These are phyloP conservation scores for Malassezia caprae DNA, from an alignment of 1,284 basidiomycete genomes.

Conservation along the genomic window DNA sequence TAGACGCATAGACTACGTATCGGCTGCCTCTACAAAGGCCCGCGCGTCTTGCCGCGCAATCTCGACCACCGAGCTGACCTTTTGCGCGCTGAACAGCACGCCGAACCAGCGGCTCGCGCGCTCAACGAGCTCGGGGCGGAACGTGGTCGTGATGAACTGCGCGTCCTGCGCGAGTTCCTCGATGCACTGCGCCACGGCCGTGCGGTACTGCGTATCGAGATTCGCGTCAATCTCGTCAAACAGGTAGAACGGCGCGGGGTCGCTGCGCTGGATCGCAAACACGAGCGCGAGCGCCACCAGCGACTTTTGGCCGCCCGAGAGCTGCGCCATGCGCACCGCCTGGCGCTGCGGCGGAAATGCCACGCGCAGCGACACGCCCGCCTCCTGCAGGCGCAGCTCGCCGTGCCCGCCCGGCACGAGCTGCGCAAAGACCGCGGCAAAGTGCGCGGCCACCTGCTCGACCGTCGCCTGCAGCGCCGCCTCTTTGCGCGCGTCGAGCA, in stretches of 20 bases:
- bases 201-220: slow-evolving; percentile 91
- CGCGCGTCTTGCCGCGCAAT: slow-evolving; percentile 75
- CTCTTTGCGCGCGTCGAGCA: slow-evolving; percentile 90
- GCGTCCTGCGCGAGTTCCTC: slow-evolving; percentile 72
- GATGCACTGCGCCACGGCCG: slow-evolving; percentile 94
- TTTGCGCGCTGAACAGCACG: slow-evolving; percentile 95
- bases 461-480: slow-evolving; percentile 97
- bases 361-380: slow-evolving; percentile 87
- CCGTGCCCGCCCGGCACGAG: slow-evolving; percentile 91
- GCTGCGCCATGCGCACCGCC: slow-evolving; percentile 86
- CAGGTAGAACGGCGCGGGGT: slow-evolving; percentile 98
- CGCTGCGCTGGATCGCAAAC: slow-evolving; percentile 97
- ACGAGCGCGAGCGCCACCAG: slow-evolving; percentile 91
- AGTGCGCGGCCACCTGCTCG: slow-evolving; percentile 92
- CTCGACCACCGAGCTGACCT: slow-evolving; percentile 66
- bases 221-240: slow-evolving; percentile 99
- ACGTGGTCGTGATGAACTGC: slow-evolving; percentile 98
- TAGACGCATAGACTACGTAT: slow-evolving; percentile 5
- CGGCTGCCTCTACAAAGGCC: slow-evolving; percentile 66
- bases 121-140: slow-evolving; percentile 90
- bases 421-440: slow-evolving; percentile 91
- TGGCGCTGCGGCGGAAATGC: slow-evolving; percentile 97
- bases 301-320: slow-evolving; percentile 96
- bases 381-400: slow-evolving; percentile 56
- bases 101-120: slow-evolving; percentile 94